Conservation (phyloP, 164 flowering plant species). For the Annona squamosa region DNA sequence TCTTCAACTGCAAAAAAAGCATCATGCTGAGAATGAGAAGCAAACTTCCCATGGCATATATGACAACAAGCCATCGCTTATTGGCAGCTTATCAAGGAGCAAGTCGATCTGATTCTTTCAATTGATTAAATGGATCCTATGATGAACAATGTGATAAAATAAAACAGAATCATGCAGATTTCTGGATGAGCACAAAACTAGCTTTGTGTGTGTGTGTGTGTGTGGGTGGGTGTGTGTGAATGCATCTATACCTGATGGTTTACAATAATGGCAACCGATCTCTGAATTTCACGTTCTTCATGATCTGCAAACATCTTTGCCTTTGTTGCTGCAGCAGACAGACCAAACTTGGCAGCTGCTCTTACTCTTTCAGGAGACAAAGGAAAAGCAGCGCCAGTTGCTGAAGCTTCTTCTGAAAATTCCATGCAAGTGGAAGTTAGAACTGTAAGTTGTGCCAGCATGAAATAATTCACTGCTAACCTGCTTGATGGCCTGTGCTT, state of each 20-base stretch:
- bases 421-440: not conserved
- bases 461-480: conserved; percentile 21
- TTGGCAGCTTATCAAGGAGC: not conserved
- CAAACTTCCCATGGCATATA: not conserved
- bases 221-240: not conserved
- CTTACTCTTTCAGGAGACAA: conserved; percentile 59
- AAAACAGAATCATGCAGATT: not conserved
- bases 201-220: not conserved
- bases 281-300: conserved; percentile 97
- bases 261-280: conserved; percentile 81
- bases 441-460: not conserved
- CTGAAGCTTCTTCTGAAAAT: conserved; percentile 26
- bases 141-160: not conserved
- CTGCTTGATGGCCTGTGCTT: conserved; percentile 35
- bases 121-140: no score
- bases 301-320: conserved; percentile 95
- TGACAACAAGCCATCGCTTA: no score
- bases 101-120: not conserved
- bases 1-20: conserved; percentile 53
- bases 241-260: conserved; percentile 72
- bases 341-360: conserved; percentile 76
- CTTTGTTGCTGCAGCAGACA: conserved; percentile 88
- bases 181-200: not conserved
- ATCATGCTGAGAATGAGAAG: not conserved
- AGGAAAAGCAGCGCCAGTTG: conserved; percentile 20